These are phyloP conservation scores for Grigorovia jiainica DNA, from an alignment of 805 yeast genomes.

Conservation along the genomic window DNA sequence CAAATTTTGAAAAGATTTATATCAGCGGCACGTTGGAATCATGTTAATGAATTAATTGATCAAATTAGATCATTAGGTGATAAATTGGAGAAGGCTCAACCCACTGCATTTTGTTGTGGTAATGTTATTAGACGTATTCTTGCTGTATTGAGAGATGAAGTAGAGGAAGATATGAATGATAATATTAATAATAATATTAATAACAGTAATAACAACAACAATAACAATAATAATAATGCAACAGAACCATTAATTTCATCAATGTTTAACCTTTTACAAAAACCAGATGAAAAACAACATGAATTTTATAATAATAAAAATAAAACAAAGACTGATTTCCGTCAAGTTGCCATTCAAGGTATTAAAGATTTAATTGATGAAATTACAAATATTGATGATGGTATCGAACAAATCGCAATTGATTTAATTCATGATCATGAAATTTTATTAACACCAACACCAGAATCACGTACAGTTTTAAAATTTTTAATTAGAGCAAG, in stretches of 20 bases:
- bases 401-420: slow-evolving; percentile 80
- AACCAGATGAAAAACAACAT: slow-evolving; percentile 27
- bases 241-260: slow-evolving; percentile 57
- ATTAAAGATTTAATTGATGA: slow-evolving; percentile 90
- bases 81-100: slow-evolving; percentile 67
- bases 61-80: slow-evolving; percentile 69
- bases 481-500: slow-evolving; percentile 82
- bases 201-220: slow-evolving; percentile 3
- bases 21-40: slow-evolving; percentile 82
- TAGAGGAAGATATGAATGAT: slow-evolving; percentile 39
- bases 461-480: slow-evolving; percentile 79
- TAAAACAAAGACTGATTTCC: slow-evolving; percentile 44
- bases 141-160: slow-evolving; percentile 80
- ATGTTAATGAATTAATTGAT: slow-evolving; percentile 59
- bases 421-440: slow-evolving; percentile 93
- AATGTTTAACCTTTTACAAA: slow-evolving; percentile 78
- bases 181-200: neutral
- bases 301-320: slow-evolving; percentile 4
- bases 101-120: slow-evolving; percentile 81
- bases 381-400: slow-evolving; percentile 79
- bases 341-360: slow-evolving; percentile 84
- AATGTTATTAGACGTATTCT: slow-evolving; percentile 85
- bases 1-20: slow-evolving; percentile 80
- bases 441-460: slow-evolving; percentile 80
- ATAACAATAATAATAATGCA: slow-evolving; percentile 5